phyloP scores from a whole-genome alignment of 2,329 filamentous ascomycete species.

The Talaromyces sp. region DNA sequence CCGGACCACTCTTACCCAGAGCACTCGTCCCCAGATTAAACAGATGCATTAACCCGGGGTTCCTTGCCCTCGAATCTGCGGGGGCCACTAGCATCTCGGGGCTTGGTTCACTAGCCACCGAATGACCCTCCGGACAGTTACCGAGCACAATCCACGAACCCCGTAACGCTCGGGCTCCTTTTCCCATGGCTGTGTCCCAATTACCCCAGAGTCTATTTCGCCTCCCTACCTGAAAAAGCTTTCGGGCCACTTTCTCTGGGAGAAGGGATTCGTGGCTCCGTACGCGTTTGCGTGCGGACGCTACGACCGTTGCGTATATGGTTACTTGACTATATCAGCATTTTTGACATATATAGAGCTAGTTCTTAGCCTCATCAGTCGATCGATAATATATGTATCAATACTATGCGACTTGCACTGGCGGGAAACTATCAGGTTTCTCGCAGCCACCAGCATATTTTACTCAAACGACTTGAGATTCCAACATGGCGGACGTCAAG shows the following conservation, averaged over 20 bases:
- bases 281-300: background rate
- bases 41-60: background rate
- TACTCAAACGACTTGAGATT: background rate
- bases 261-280: background rate
- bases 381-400: background rate
- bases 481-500: conserved; percentile 12
- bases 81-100: conserved; percentile 3
- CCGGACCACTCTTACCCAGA: background rate
- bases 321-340: background rate
- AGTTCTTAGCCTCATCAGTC: background rate
- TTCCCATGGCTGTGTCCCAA: background rate
- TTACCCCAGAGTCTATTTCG: too few relatives aligned
- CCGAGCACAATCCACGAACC: background rate
- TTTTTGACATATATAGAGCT: conserved; percentile 5
- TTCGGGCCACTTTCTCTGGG: background rate
- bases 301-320: background rate
- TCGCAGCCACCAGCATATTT: conserved; percentile 1
- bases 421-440: conserved; percentile 8
- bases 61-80: background rate
- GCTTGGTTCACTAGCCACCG: conserved; percentile 3
- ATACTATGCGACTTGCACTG: background rate
- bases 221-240: background rate
- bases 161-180: conserved; percentile 2
- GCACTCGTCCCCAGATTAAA: background rate
- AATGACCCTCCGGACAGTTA: background rate